Evolutionary conservation across 805 yeast genomes (phyloP), one percentile per base, ranked within the genome.

Genomic region (Spathaspora gorwiae): DNA sequence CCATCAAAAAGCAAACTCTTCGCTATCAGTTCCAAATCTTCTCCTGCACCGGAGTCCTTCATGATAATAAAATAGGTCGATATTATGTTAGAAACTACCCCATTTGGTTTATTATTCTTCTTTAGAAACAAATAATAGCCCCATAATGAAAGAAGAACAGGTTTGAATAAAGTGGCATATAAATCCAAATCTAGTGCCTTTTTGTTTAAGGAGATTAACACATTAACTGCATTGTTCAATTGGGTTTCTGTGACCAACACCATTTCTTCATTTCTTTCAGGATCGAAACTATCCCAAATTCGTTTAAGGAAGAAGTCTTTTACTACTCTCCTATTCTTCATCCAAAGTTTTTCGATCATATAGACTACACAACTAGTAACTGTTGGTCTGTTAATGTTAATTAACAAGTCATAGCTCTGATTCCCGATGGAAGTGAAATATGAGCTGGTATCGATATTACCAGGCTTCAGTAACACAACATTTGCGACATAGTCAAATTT

Each of bases 401-500:
- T 72, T 32, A 89, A 68, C 1, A 86, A 61, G 0, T 75, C 74
- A 56, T 78, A 81, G 7, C 84, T 61, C 59, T 92, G 97, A 4
- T 48, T 46, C 5, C 89, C 84, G 6, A 92, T 64, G n/a, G 62
- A 69, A 1, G 65, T 52, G 50, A 81, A 83, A 59, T 88, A 92
- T 0, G 59, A 70, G 0, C 57, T 61, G 0, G 80, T 68, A 1
- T 71, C 45, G 7, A 83, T 55, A 0, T 57, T 54, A 39, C 63
- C 65, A 0, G 97, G 97, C 48, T 81, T 82, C 13, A 82, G 64
- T 27, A 84, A 59, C 12, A 92, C 60, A 2, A 88, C 72, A 36
- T 74, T 76, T n/a, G 86, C 79, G 1, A 87, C 85, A 46, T 82
- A 78, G 26, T 79, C 80, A 40, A 87, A 70, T 51, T 81, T 84